Evolutionary conservation across 176 grass and related monocot genomes (phyloP), one percentile per base, ranked within the genome.

Genomic region (Oryza brachyantha): DNA sequence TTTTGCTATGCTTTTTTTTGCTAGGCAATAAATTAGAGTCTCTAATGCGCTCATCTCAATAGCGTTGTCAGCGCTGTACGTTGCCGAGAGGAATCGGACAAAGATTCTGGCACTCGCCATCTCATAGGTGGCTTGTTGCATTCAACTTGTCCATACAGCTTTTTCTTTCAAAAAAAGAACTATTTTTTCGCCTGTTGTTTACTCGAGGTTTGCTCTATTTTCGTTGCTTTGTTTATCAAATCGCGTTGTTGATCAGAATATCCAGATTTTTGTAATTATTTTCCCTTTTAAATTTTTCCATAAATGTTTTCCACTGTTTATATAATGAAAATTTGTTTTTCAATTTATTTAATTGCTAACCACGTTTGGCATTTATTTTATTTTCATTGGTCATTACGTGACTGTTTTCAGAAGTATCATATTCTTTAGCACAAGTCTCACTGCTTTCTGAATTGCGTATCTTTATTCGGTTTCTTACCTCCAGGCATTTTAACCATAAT

Each of bases 1-100:
- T n/a, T n/a, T n/a, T n/a, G n/a, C n/a, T n/a, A n/a, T n/a, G n/a
- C n/a, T n/a, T n/a, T n/a, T n/a, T n/a, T 29, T 39, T 10, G 32
- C 0, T 29, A 80, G 94, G 94, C 91, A 97, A 93, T 91, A 86
- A 91, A 87, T 97, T 91, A 97, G 94, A 93, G 94, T 93, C 94
- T 93, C 94, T 97, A 91, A 85, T 87, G 88, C 86, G 88, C 94
- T 90, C 31, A 63, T 86, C 59, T 72, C 54, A 22, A 34, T 97
- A 79, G 94, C 86, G 91, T 86, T 37, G 28, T 91, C 91, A 97
- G 91, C 84, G 94, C 84, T 97, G 88, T 93, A 93, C 94, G 81
- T 97, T 93, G 91, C 94, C 94, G 7, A 91, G 17, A 91, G 7
- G 8, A 21, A 89, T 4, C 19, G 86, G 69, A 78, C 45, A 68